phyloP scores from a whole-genome alignment of 352 stramenopile species.

The Paralagenidium karlingii region DNA sequence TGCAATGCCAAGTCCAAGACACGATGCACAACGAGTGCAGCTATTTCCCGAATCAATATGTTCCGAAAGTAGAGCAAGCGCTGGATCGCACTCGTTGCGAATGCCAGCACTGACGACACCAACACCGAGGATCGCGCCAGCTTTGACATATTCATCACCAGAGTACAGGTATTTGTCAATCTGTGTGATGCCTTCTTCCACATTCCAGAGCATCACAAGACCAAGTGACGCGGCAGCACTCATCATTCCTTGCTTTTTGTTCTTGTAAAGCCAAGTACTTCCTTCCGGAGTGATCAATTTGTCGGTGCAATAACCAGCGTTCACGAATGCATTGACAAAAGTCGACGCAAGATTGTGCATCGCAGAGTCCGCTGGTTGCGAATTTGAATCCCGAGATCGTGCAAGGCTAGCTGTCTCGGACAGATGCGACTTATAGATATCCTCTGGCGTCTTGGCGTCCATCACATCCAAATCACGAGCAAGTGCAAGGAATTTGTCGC shows the following conservation, averaged over 20 bases:
- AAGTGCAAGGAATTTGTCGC: conserved; percentile 93
- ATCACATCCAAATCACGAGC: conserved; percentile 96
- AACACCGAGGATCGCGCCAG: conserved; percentile 94
- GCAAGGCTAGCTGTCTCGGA: conserved; percentile 89
- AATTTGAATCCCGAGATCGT: conserved; percentile 45
- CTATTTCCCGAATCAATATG: conserved; percentile 93
- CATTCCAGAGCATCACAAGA: conserved; percentile 98
- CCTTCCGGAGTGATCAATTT: conserved; percentile 90
- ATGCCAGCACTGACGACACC: conserved; percentile 91
- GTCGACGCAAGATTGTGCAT: conserved; percentile 97
- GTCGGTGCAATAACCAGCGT: conserved; percentile 96
- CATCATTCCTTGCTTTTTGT: conserved; percentile 99
- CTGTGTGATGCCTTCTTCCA: conserved; percentile 97
- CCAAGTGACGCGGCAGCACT: conserved; percentile 95
- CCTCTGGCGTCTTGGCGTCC: conserved; percentile 93
- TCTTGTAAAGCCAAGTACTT: conserved; percentile 99
- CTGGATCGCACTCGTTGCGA: conserved; percentile 95
- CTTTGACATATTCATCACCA: conserved; percentile 96
- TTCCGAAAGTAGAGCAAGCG: conserved; percentile 94
- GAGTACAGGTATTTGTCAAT: conserved; percentile 99
- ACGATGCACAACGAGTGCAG: conserved; percentile 90
- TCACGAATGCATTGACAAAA: conserved; percentile 99
- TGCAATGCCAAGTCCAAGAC: conserved; percentile 94
- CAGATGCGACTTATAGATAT: conserved; percentile 99
- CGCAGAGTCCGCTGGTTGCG: conserved; percentile 91